phyloP scores from a whole-genome alignment of 176 grass and related monocot genomes.

The Stipa capillata region DNA sequence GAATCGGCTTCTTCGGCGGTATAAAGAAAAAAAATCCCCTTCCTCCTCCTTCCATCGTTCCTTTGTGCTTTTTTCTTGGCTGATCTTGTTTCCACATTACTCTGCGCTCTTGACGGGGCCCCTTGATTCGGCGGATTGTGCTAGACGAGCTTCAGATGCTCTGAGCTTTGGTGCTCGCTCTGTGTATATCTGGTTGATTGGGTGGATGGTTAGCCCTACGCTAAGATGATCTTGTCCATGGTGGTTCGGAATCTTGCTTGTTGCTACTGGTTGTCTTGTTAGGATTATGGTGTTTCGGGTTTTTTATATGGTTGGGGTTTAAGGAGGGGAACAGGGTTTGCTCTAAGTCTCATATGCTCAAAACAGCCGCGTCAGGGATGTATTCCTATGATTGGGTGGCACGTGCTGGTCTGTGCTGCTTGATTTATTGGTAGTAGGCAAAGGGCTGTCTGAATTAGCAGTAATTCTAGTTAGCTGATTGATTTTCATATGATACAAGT shows the following conservation, averaged over 20 bases:
- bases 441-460: background rate
- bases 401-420: background rate
- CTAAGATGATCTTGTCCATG: background rate
- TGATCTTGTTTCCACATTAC: background rate
- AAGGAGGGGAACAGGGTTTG: background rate
- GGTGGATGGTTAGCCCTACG: background rate
- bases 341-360: background rate
- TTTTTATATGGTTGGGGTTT: background rate
- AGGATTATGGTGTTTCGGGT: background rate
- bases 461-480: background rate
- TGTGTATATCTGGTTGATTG: background rate
- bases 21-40: background rate
- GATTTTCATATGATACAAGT: background rate
- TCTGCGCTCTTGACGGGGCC: background rate
- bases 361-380: background rate
- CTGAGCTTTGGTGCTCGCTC: background rate
- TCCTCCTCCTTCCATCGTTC: background rate
- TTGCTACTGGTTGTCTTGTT: background rate
- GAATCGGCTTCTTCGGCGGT: constrained; percentile 74
- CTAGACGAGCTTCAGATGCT: background rate
- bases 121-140: background rate
- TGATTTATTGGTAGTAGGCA: background rate
- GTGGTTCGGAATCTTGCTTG: background rate
- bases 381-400: background rate
- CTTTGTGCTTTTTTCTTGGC: background rate